Base-by-base conservation (phyloP, 495 filamentous ascomycete species). In the Cercophora sp. region DNA sequence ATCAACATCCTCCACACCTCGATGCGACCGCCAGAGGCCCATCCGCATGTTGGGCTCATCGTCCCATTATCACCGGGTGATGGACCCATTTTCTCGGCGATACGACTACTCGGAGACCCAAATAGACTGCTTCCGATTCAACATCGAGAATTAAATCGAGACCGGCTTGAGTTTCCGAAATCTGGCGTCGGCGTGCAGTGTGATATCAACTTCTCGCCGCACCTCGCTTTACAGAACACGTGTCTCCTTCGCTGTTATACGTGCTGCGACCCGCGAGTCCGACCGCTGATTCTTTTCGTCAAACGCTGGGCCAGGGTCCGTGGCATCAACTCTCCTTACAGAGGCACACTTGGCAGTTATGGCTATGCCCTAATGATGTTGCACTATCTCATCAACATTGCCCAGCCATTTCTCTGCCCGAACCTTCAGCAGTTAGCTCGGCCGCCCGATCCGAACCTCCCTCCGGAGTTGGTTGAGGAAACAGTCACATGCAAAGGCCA, bases 351-450 rank as follows among this genome's bases (percentile, higher is more conserved):
- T 27, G 88, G 85, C 59, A 88, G 85, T 48, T 94, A 94, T 63
- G 89, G 89, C 40, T 94, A 90, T 66, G 87, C 89, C n/a, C 73
- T 94, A 5, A 91, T 94, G 87, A 84, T 88, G n/a, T 70, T 94
- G n/a, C 89, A 94, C 63, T 93, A 90, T 57, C 82, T 94, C 25
- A 75, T 89, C 54, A 92, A 94, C 58, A 62, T 93, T 47, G 86
- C 80, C 11, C 68, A 79, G 27, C 89, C 89, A 3, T 86, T 88
- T 31, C 83, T 94, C n/a, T 77, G 84, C 36, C 86, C 84, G 0
- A 94, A 94, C 62, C 74, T 94, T 8, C 89, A 93, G 64, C 59
- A 71, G 5, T 63, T 79, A 8, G 71, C 71, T n/a, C 70, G 68
- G n/a, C 64, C 71, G 10, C 66, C 69, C 5, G 66, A 65, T 25